Evolutionary conservation across 495 filamentous ascomycete species (phyloP).

Genomic region (Penicillium alfredii): DNA sequence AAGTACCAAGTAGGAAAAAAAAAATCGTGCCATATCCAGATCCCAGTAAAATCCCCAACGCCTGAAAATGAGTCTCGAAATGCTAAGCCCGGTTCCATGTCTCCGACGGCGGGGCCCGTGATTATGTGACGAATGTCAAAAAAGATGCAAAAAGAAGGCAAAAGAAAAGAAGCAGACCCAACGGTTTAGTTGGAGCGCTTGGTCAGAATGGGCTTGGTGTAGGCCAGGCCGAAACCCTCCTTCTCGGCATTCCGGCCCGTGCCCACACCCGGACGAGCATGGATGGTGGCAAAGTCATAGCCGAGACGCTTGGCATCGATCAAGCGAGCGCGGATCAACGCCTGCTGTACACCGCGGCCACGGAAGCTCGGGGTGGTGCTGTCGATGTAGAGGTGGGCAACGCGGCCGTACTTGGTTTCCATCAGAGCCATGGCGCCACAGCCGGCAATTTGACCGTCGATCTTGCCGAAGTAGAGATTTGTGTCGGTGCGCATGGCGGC

Average conservation of each 20-base stretch:
- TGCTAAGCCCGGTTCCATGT: not conserved
- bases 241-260: constrained; percentile 18
- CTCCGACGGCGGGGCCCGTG: too few species aligned
- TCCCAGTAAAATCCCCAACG: too few species aligned
- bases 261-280: constrained; percentile 8
- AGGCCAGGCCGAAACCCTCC: constrained; percentile 17
- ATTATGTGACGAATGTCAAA: not conserved
- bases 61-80: not conserved
- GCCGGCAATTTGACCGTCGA: constrained; percentile 13
- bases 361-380: constrained; percentile 16
- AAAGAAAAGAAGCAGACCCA: too few species aligned
- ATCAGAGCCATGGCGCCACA: constrained; percentile 16
- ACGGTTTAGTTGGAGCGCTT: constrained; percentile 4
- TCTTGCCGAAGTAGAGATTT: constrained; percentile 12
- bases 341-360: constrained; percentile 14
- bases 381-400: constrained; percentile 20
- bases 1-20: too few species aligned
- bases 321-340: constrained; percentile 12
- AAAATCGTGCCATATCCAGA: too few species aligned
- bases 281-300: constrained; percentile 10
- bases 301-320: constrained; percentile 9
- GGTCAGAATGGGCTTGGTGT: constrained; percentile 15
- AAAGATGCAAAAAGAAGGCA: constrained; percentile 11
- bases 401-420: constrained; percentile 6
- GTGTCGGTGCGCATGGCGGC: constrained; percentile 14